These are phyloP conservation scores for Pisolithus tinctorius DNA, from an alignment of 768 basidiomycete species.

Conservation along the genomic window DNA sequence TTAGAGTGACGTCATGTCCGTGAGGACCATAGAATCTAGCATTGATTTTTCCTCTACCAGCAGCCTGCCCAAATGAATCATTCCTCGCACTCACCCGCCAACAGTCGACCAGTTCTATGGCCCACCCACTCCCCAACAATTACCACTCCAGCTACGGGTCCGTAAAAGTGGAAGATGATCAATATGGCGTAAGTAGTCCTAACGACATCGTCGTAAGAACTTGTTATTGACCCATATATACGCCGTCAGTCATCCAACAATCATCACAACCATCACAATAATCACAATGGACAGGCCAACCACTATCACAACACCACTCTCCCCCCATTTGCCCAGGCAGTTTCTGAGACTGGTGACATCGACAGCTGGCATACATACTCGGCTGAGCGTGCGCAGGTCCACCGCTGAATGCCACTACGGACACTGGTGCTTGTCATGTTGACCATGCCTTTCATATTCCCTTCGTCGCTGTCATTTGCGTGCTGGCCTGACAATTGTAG, in stretches of 20 bases:
- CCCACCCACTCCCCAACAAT: conserved; percentile 34
- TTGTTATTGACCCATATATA: background rate
- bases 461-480: background rate
- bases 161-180: conserved; percentile 67
- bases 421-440: background rate
- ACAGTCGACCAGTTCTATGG: conserved; percentile 40
- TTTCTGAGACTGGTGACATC: conserved; percentile 35
- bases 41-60: conserved; percentile 42
- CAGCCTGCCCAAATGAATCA: conserved; percentile 68
- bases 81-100: conserved; percentile 42
- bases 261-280: conserved; percentile 26
- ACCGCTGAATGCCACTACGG: conserved; percentile 35
- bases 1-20: conserved; percentile 22
- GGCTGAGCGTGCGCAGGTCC: conserved; percentile 55
- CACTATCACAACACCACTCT: conserved; percentile 38
- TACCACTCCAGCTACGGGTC: conserved; percentile 41
- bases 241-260: conserved; percentile 21
- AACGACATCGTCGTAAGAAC: conserved; percentile 1
- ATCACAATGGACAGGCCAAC: conserved; percentile 26
- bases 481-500: conserved; percentile 14
- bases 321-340: conserved; percentile 41
- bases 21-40: conserved; percentile 44
- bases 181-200: conserved; percentile 40
- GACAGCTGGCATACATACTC: conserved; percentile 58
- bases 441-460: background rate